Evolutionary conservation across 345 rosid species (phyloP).

Genomic region (Populus simonii): DNA sequence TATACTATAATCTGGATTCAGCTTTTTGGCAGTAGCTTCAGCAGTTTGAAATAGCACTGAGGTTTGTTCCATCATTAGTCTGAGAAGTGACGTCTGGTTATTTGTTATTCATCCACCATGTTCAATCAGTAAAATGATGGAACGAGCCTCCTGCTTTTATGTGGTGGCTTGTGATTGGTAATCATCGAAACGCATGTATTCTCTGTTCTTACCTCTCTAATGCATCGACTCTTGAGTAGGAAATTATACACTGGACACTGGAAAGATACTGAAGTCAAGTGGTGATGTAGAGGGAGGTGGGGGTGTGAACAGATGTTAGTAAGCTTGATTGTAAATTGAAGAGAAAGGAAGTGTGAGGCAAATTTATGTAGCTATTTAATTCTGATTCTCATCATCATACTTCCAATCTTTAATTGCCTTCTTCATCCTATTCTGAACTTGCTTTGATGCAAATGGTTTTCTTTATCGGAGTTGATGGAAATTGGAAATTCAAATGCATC

Average conservation of each 20-base stretch:
- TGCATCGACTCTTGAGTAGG: background rate
- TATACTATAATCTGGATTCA: background rate
- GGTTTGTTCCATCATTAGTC: slow-evolving; percentile 17
- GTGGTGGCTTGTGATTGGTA: slow-evolving; percentile 5
- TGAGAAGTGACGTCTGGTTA: background rate
- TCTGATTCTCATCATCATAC: no score
- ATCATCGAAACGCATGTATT: background rate
- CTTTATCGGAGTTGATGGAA: background rate
- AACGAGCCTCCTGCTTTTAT: background rate
- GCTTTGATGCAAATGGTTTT: slow-evolving; percentile 2
- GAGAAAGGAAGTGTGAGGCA: background rate
- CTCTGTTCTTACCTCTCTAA: background rate
- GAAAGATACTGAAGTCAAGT: background rate
- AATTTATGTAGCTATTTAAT: background rate
- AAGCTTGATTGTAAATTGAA: background rate
- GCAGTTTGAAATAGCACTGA: slow-evolving; percentile 6
- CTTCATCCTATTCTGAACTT: no score
- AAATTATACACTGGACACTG: background rate
- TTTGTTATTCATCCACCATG: slow-evolving; percentile 1
- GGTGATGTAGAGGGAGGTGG: background rate
- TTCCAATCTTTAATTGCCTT: no score
- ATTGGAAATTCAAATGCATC: background rate
- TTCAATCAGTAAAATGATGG: background rate
- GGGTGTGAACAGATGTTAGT: background rate
- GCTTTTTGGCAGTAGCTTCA: background rate